These are phyloP conservation scores for Ocimum tenuiflorum DNA, from an alignment of 257 asterid species.

Conservation along the genomic window DNA sequence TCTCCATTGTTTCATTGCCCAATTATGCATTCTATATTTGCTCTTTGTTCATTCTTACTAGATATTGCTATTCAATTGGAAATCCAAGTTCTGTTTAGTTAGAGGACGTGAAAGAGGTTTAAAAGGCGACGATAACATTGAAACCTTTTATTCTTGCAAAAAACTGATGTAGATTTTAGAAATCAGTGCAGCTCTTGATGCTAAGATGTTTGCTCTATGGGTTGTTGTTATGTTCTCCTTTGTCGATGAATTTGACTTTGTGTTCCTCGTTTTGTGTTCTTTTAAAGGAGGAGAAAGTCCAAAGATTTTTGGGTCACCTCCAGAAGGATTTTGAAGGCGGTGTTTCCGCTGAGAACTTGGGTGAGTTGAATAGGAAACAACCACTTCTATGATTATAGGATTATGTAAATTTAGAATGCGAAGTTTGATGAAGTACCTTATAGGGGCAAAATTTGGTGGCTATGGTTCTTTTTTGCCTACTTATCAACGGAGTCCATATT, in stretches of 20 bases:
- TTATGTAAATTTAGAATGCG: constrained; percentile 15
- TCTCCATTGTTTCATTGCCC: constrained; percentile 13
- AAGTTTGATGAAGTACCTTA: constrained; percentile 32
- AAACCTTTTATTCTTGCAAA: constrained; percentile 7
- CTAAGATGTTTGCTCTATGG: constrained; percentile 13
- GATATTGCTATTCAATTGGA: not conserved
- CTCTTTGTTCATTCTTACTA: constrained; percentile 11
- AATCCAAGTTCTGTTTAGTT: constrained; percentile 2
- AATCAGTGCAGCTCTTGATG: not conserved
- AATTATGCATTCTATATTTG: constrained; percentile 8
- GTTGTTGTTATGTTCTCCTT: constrained; percentile 1
- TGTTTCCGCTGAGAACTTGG: constrained; percentile 93
- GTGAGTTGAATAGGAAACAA: constrained; percentile 44
- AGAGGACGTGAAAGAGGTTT: constrained; percentile 6
- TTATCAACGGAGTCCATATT: constrained; percentile 72
- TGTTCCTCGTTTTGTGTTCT: constrained; percentile 19
- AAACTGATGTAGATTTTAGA: constrained; percentile 3
- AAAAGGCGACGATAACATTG: constrained; percentile 2
- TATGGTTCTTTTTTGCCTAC: constrained; percentile 96
- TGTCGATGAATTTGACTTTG: constrained; percentile 22
- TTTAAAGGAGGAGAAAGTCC: constrained; percentile 79
- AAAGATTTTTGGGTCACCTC: constrained; percentile 79
- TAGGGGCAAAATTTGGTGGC: constrained; percentile 96
- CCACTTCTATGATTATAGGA: constrained; percentile 16
- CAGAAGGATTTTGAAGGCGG: constrained; percentile 98